Conservation (phyloP, 805 yeast genomes). For the Schwanniomyces pseudopolymorphus region DNA sequence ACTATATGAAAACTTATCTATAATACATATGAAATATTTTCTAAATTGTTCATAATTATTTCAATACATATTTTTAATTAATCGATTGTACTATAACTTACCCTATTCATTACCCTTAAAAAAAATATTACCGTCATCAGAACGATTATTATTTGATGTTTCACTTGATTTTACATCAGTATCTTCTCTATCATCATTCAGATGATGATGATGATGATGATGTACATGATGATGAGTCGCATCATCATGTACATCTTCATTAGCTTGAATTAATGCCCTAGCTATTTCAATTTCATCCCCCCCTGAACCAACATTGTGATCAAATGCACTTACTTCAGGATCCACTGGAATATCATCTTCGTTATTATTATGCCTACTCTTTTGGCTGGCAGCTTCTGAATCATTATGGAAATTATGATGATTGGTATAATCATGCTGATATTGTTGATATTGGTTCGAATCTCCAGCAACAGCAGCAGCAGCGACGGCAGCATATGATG, state of each 20-base stretch:
- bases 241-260: slow-evolving; percentile 33
- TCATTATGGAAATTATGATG: slow-evolving; percentile 9
- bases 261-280: slow-evolving; percentile 62
- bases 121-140: slow-evolving; percentile 19
- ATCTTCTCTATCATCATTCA: slow-evolving; percentile 4
- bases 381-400: slow-evolving; percentile 9
- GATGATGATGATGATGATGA: slow-evolving; percentile 1
- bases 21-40: background rate
- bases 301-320: slow-evolving; percentile 35
- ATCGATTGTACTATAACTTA: background rate
- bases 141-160: slow-evolving; percentile 1
- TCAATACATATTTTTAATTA: slow-evolving; percentile 3
- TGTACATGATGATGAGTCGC: background rate
- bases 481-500: slow-evolving; percentile 30
- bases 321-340: slow-evolving; percentile 56
- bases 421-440: slow-evolving; percentile 11
- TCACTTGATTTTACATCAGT: slow-evolving; percentile 1
- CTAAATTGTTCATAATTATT: slow-evolving; percentile 3
- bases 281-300: slow-evolving; percentile 66
- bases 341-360: slow-evolving; percentile 52
- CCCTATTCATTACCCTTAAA: slow-evolving; percentile 11
- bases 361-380: slow-evolving; percentile 9
- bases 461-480: slow-evolving; percentile 28
- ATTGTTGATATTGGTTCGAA: slow-evolving; percentile 17
- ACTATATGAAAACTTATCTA: slow-evolving; percentile 1